Conservation (phyloP, 2,329 filamentous ascomycete genomes). For the Tolypocladium paradoxum region DNA sequence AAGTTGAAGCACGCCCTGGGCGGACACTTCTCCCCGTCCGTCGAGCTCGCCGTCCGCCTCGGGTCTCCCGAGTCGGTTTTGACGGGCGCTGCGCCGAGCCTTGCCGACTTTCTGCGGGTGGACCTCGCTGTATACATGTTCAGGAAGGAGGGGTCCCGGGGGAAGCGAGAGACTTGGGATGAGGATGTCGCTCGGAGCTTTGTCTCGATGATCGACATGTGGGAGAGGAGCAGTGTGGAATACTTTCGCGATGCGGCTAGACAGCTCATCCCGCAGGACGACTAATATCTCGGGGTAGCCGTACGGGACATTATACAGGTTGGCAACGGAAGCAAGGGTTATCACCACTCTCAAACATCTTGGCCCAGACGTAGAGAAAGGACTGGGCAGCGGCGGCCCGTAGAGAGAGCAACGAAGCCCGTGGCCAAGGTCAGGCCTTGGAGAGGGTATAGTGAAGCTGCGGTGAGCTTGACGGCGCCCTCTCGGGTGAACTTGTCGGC, state of each 20-base stretch:
- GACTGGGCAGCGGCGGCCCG: no score
- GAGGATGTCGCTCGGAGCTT: background rate
- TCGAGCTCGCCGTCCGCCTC: background rate
- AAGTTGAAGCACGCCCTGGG: background rate
- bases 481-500: no score
- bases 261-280: background rate
- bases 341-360: no score
- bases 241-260: background rate
- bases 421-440: no score
- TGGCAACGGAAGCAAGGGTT: background rate
- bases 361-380: background rate
- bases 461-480: no score
- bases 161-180: background rate
- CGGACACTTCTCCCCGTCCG: background rate
- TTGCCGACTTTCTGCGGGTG: background rate
- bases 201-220: background rate
- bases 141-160: fast-evolving
- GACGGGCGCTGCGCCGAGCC: background rate
- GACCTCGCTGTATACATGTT: background rate
- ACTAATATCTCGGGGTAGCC: background rate
- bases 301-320: background rate
- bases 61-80: background rate
- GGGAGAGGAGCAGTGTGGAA: background rate
- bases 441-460: no score
- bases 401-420: no score